phyloP scores from a whole-genome alignment of 2,329 filamentous ascomycete species.

The Pseudopyricularia javanii region DNA sequence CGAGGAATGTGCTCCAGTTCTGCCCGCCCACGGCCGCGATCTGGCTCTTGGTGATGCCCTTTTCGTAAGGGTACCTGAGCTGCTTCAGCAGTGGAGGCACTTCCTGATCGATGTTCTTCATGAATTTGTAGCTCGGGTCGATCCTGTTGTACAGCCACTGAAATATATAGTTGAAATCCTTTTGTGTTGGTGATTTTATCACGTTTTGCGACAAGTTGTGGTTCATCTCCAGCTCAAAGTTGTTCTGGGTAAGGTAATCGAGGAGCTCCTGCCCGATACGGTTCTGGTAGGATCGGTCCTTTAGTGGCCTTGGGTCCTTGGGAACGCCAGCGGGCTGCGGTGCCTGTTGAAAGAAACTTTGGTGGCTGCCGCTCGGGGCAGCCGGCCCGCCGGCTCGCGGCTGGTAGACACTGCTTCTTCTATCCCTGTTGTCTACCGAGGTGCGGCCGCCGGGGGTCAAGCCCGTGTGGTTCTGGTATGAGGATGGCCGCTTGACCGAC shows the following conservation, averaged over 20 bases:
- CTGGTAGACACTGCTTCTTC: conserved; percentile 75
- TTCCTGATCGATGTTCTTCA: conserved; percentile 90
- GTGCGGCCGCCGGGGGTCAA: conserved; percentile 47
- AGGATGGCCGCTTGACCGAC: conserved; percentile 66
- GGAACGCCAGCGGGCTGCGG: conserved; percentile 73
- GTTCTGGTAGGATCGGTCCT: conserved; percentile 66
- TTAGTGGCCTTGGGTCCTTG: conserved; percentile 74
- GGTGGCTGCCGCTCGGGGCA: conserved; percentile 48
- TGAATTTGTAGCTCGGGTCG: conserved; percentile 84
- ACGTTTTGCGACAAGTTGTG: conserved; percentile 84
- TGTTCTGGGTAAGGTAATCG: conserved; percentile 84
- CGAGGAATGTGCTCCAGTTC: conserved; percentile 93
- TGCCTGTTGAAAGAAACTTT: conserved; percentile 89
- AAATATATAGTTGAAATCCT: conserved; percentile 97
- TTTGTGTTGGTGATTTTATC: conserved; percentile 88
- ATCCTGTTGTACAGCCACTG: conserved; percentile 96
- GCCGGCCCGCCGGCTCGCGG: conserved; percentile 41
- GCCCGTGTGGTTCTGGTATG: conserved; percentile 55
- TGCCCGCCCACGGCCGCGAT: conserved; percentile 90
- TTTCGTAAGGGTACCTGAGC: conserved; percentile 86
- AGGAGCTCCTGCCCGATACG: conserved; percentile 80
- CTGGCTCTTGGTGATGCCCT: conserved; percentile 91
- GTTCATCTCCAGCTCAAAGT: conserved; percentile 97
- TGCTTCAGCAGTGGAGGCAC: conserved; percentile 88
- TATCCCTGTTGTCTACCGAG: conserved; percentile 36